phyloP scores from a whole-genome alignment of 768 basidiomycete species.

The Podaxis pistillaris region DNA sequence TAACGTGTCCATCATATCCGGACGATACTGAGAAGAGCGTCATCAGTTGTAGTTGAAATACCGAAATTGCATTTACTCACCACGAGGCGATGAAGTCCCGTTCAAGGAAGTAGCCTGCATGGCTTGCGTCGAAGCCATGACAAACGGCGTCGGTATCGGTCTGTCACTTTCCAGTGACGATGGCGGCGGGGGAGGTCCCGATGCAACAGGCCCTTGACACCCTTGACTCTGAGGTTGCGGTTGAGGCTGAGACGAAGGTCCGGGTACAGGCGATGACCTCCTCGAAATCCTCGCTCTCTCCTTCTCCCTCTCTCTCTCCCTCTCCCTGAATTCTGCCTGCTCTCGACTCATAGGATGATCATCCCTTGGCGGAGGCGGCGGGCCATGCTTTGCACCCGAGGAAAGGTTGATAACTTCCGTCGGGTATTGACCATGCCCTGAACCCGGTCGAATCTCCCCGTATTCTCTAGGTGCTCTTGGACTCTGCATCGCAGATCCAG shows the following conservation, averaged over 20 bases:
- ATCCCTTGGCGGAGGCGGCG: conserved; percentile 34
- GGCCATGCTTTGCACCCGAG: conserved; percentile 32
- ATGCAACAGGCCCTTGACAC: not conserved
- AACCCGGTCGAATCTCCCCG: conserved; percentile 32
- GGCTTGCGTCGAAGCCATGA: conserved; percentile 45
- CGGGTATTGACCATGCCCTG: conserved; percentile 37
- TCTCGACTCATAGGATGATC: conserved; percentile 26
- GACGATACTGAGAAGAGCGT: conserved; percentile 18
- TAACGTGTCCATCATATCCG: conserved; percentile 28
- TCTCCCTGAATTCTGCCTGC: conserved; percentile 17
- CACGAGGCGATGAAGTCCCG: conserved; percentile 33
- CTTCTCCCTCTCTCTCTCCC: conserved; percentile 20
- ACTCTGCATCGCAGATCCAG: conserved; percentile 17
- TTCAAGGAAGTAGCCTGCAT: conserved; percentile 26
- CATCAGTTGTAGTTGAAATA: not conserved
- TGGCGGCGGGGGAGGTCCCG: conserved; percentile 8
- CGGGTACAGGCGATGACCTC: conserved; percentile 16
- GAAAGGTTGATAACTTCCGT: conserved; percentile 54
- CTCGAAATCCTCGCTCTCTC: conserved; percentile 15
- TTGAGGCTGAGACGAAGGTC: conserved; percentile 1
- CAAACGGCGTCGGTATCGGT: conserved; percentile 52
- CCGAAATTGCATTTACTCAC: conserved; percentile 13
- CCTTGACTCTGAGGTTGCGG: not conserved
- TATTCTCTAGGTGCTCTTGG: conserved; percentile 28
- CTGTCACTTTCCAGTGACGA: conserved; percentile 43